Evolutionary conservation across 345 rosid species (phyloP), one percentile per base, ranked within the genome.

Genomic region (Salix arbutifolia): DNA sequence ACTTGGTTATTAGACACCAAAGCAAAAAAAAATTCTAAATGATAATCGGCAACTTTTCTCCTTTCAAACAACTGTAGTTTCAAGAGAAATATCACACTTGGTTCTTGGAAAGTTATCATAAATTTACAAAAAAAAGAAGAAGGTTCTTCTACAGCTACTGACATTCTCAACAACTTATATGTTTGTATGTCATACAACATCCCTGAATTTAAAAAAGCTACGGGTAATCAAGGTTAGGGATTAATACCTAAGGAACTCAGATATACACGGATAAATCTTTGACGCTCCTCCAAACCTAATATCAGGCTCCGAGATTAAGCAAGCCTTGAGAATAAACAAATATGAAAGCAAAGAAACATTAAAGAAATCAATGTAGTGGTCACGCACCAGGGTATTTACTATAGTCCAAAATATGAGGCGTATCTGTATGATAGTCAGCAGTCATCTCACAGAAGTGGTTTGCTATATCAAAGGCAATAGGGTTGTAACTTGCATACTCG

Each of bases 201-300:
- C n/a, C 21, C 35, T 28, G 17, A 70, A 48, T 25, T 46, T 62
- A 23, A 1, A 65, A 17, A 65, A 30, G 67, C 56, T 52, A 37
- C 30, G 14, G 28, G 42, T 62, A 25, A 25, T 28, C 8, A 28
- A 70, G 3, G 68, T 30, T 74, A 61, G 21, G 69, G 46, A 73
- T 28, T 48, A 38, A 13, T 81, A 91, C 97, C 97, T 87, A 90
- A 87, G 77, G 84, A 80, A 75, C 88, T 84, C 80, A 92, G 72
- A 81, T 95, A 95, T 26, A 75, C 67, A 40, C 16, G 83, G 74
- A 95, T 40, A 83, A 93, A 95, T 52, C 87, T 78, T 77, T 25
- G 73, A 38, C 96, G 94, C 82, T 93, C 97, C 84, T 84, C 97
- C 89, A 88, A 76, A 73, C 85, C 99, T 93, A 78, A 40, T 67